These are phyloP conservation scores for Pichia sp. DNA, from an alignment of 1,139 yeast genomes.

Conservation along the genomic window DNA sequence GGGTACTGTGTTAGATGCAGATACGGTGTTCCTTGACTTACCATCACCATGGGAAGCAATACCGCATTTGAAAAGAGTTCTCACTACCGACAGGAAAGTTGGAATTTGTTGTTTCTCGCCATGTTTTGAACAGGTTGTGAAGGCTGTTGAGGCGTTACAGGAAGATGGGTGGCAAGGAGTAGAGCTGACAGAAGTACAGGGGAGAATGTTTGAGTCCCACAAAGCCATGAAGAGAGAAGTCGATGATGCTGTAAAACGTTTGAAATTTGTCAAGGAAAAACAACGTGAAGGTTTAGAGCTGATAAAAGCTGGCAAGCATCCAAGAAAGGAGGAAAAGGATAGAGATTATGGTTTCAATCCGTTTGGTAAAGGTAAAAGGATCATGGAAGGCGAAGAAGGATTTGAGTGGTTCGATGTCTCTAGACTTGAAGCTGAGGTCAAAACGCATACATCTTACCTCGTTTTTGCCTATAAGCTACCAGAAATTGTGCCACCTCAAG, in stretches of 20 bases:
- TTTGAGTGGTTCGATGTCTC: constrained; percentile 82
- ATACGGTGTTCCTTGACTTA: constrained; percentile 78
- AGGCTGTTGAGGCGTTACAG: constrained; percentile 70
- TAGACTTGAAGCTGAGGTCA: constrained; percentile 74
- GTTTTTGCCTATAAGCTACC: constrained; percentile 66
- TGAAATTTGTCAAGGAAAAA: constrained; percentile 73
- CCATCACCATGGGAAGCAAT: constrained; percentile 99
- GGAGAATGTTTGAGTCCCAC: constrained; percentile 85
- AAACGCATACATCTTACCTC: constrained; percentile 89
- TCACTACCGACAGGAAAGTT: constrained; percentile 46
- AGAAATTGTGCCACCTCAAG: too few relatives aligned
- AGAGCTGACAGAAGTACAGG: constrained; percentile 90
- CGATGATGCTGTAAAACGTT: constrained; percentile 72
- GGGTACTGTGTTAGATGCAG: constrained; percentile 41
- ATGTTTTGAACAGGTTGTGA: constrained; percentile 93
- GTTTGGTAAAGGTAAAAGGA: constrained; percentile 76
- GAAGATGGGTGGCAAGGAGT: constrained; percentile 79
- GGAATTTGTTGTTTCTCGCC: constrained; percentile 94
- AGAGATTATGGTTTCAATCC: constrained; percentile 69
- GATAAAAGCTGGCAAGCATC: constrained; percentile 17
- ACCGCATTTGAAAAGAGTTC: constrained; percentile 59
- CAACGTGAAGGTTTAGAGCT: constrained; percentile 65
- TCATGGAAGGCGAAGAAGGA: constrained; percentile 78
- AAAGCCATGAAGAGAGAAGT: constrained; percentile 79
- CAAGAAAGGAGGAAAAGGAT: constrained; percentile 22